Base-by-base conservation (phyloP, 257 asterid genomes). In the Salvia rosmarinus region DNA sequence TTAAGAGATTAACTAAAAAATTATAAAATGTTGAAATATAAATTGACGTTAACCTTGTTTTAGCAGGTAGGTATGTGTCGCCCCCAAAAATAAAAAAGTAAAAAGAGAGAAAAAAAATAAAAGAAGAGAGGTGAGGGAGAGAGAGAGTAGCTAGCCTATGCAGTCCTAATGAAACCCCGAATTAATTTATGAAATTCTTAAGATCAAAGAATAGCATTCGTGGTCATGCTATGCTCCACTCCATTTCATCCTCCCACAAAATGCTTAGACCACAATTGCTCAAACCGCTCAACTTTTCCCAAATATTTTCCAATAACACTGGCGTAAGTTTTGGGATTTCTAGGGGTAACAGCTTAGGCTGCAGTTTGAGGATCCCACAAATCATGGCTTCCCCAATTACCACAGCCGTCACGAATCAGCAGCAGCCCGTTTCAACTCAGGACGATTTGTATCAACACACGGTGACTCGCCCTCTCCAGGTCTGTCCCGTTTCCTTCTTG, bases 401-500 rank as follows among this genome's bases (percentile, higher is more conserved):
- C 78, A 70, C 85, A 57, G 79, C 89, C 62, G 80, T 56, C 42
- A 57, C 88, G 0, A 49, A 88, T 20, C 82, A 85, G 84, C 82
- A 75, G 21, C 76, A 43, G 66, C 23, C 78, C 40, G 80, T 66
- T 74, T 78, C 85, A 47, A 39, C 82, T 66, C 80, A 71, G 69
- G 51, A 35, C 4, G 77, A 55, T n/a, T 64, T 68, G 28, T 13
- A 72, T 40, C 79, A 60, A 79, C 72, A 67, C 64, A 57, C 75
- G n/a, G 20, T 71, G 21, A 71, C 89, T 64, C 83, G 76, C 37
- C 91, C 93, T 40, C 70, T 82, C 49, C 96, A 90, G 95, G 97
- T 90, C 8, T 46, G 47, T 9, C 67, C 78, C 74, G 28, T 51
- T 39, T 37, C 9, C 11, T 10, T 55, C 1, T 13, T 20, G 52